Conservation (phyloP, 2,329 filamentous ascomycete species). For the Diaporthe velutina region DNA sequence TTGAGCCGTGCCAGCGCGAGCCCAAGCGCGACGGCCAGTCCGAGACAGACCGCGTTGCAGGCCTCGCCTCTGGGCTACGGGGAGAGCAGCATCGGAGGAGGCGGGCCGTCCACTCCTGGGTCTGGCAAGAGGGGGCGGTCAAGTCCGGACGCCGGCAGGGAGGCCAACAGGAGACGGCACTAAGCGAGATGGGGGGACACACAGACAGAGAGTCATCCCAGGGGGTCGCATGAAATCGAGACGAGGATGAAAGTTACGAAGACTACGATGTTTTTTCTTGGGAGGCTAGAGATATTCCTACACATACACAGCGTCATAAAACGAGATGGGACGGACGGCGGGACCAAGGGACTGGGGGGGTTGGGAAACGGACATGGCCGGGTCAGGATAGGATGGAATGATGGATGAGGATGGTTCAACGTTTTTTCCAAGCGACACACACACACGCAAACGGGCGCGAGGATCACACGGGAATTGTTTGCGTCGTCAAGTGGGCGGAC, state of each 20-base stretch:
- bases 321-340: constrained; percentile 26
- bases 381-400: constrained; percentile 5
- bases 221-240: constrained; percentile 45
- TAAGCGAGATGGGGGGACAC: constrained; percentile 16
- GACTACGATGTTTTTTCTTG: constrained; percentile 28
- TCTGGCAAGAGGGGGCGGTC: constrained; percentile 62
- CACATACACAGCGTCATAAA: constrained; percentile 31
- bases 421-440: constrained; percentile 6
- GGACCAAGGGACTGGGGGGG: constrained; percentile 1
- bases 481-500: neutral
- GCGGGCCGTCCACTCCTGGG: constrained; percentile 10
- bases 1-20: constrained; percentile 55
- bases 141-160: constrained; percentile 62
- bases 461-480: neutral
- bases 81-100: constrained; percentile 42
- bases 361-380: constrained; percentile 22
- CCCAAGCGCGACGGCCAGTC: constrained; percentile 57
- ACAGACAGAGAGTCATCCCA: neutral
- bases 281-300: constrained; percentile 28
- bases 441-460: constrained; percentile 9
- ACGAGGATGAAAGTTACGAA: constrained; percentile 34
- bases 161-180: constrained; percentile 60
- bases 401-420: constrained; percentile 11
- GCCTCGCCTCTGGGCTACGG: constrained; percentile 48
- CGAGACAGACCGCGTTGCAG: constrained; percentile 49